A percentile compares a stretch with the other conserved stretches of the same genome.
These are phyloP conservation scores for Acanthamoeba quina DNA, from an alignment of 208 protist species.

Conservation along the genomic window DNA sequence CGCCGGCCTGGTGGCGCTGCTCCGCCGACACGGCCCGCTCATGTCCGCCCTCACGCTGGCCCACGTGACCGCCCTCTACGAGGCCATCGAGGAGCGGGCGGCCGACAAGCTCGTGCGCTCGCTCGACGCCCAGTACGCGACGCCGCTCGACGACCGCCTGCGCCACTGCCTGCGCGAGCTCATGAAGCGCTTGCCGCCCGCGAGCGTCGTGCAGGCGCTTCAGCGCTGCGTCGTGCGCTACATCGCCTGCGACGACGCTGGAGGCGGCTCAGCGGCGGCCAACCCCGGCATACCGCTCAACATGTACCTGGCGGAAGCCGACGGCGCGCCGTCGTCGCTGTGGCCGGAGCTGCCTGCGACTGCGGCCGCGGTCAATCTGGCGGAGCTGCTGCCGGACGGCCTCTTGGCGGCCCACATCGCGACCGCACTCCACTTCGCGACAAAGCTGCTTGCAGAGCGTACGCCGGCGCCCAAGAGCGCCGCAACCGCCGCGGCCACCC, in stretches of 20 bases:
- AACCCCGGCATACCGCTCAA: no score
- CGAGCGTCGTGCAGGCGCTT: neutral
- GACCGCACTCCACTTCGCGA: no score
- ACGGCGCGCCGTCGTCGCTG: no score
- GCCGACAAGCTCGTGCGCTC: neutral
- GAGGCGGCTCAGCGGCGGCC: no score
- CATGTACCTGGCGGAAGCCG: no score
- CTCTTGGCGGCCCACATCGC: no score
- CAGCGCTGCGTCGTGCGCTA: conserved; percentile 26
- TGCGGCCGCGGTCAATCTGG: no score
- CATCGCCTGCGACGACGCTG: neutral
- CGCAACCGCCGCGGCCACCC: no score
- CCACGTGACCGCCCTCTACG: neutral
- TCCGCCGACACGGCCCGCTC: neutral
- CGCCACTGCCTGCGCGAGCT: neutral
- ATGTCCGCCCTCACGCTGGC: conserved; percentile 10
- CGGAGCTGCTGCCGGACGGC: no score
- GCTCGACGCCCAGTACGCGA: conserved; percentile 10
- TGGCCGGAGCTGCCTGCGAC: no score
- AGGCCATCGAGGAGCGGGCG: conserved; percentile 7
- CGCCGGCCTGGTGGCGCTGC: conserved; percentile 18
- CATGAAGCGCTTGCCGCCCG: neutral
- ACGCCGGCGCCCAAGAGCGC: no score
- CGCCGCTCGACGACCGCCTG: neutral
- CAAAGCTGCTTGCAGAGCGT: no score